Base-by-base conservation (phyloP, 2,329 filamentous ascomycete genomes). In the Fusarium burgessii region DNA sequence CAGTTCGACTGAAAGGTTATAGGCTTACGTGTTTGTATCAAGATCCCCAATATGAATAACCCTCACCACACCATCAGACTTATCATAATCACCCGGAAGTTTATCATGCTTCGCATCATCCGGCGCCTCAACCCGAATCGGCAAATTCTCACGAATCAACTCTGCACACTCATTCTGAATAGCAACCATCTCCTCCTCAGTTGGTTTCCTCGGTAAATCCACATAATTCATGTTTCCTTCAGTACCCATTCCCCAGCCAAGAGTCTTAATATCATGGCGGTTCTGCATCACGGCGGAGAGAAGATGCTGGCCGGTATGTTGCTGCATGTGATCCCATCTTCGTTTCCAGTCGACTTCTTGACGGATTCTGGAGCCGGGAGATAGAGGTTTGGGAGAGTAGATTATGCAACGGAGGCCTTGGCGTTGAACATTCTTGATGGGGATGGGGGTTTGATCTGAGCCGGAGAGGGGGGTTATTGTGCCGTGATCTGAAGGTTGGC, bases 241-340 rank as follows among this genome's bases (percentile, higher is more conserved):
- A 15, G 65, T 50, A 0, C 78, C 77, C 76, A 79, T 79, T 0
- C 78, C 78, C 78, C 78, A 79, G 0, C 78, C 78, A 0, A 79
- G 61, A 0, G 78, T 79, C 4, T 72, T 71, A 3, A 79, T 71
- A 9, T 64, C 62, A 1, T 77, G 66, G 1, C 61, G 58, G 0
- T 68, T 74, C 40, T 77, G 66, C 77, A 79, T 78, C 6, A 79
- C 59, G 2, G 78, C 78, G 1, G 78, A 79, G 3, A 79, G 68
- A 3, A 79, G 73, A 35, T 79, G 78, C 11, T 79, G 78, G 2
- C 78, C 77, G 1, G 78, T 79, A 23, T 79, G 78, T 10, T 79
- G 78, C 15, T 79, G 78, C 78, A 79, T 79, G 14, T 79, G 77
- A 47, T 79, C 74, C 77, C 77, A 79, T n/a, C 78, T 74, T 0